These are phyloP conservation scores for Dovyalis caffra DNA, from an alignment of 345 rosid species.

Conservation along the genomic window DNA sequence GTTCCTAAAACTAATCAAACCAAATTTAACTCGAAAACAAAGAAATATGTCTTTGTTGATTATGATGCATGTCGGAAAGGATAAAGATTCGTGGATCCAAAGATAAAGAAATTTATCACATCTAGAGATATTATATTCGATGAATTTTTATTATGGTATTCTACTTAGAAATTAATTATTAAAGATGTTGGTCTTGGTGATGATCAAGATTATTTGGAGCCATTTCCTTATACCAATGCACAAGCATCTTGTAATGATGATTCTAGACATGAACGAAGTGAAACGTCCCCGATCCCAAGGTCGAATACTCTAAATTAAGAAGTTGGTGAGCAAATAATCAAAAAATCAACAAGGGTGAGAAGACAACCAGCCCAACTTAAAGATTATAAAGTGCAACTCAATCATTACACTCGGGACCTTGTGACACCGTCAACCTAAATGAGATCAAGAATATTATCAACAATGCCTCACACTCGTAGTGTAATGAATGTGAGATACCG, in stretches of 20 bases:
- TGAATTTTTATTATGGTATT: neutral
- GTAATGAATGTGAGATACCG: too few species aligned
- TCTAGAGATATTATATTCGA: neutral
- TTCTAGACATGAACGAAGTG: neutral
- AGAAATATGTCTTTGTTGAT: neutral
- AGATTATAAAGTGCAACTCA: neutral
- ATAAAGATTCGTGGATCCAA: neutral
- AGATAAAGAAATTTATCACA: neutral
- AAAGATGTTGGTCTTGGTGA: too few species aligned
- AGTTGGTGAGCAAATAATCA: neutral
- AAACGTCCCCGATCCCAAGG: neutral
- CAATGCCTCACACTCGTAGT: too few species aligned
- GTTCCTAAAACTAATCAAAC: neutral
- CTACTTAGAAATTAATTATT: too few species aligned
- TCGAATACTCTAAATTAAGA: neutral
- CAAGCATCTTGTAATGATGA: neutral
- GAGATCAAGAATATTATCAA: neutral
- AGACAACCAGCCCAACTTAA: neutral
- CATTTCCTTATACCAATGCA: too few species aligned
- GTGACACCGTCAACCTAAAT: too few species aligned
- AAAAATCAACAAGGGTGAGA: neutral
- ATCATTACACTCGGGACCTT: neutral
- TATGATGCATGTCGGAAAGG: neutral
- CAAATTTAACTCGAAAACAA: neutral
- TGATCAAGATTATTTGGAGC: neutral